Evolutionary conservation across 2,329 filamentous ascomycete genomes (phyloP), one percentile per base, ranked within the genome.

Genomic region (Sporothrix sp.): DNA sequence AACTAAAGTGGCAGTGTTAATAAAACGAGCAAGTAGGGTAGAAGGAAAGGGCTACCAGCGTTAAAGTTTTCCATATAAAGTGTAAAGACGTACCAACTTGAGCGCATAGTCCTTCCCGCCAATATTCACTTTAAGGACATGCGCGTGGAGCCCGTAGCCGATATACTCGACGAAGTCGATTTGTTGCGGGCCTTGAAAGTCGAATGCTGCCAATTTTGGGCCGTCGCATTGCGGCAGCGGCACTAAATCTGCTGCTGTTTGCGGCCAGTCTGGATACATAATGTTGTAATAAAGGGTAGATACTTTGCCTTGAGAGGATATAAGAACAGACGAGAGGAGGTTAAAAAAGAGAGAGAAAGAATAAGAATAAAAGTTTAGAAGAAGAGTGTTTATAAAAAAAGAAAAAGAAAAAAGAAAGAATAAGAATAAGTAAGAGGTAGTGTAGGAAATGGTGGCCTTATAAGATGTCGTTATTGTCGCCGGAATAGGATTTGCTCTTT

Each of bases 131-230:
- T 54, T 54, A 45, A 59, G 53, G 18, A 58, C 56, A 10, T 55
- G 42, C 13, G 58, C 36, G 35, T 57, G 56, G 3, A 39, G 2
- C 3, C 56, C 57, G 13, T 45, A 46, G 7, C 58, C 57, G 10
- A 58, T 30, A 23, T 57, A 44, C 14, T 57, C 49, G 30, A 59
- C 36, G 33, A 60, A 39, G 11, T 60, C 53, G 9, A 62, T 60
- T 33, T 54, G 52, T 37, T 59, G 58, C 16, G 54, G 47, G 9
- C 60, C 50, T 3, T 46, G 20, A 14, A 46, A 46, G 16, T 33
- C 32, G 25, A 46, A 46, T 7, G 43, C 28, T 10, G 25, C 43
- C 43, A 46, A 11, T 14, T 25, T 46, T 16, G 43, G 43, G 18
- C 43, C 43, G 16, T 25, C 23, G 25, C 39, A 43, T 25, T 20